Percentiles rank a stretch among this genome's conserved stretches.
Conservation (phyloP, 2,329 filamentous ascomycete genomes). For the Fusarium subglutinans region DNA sequence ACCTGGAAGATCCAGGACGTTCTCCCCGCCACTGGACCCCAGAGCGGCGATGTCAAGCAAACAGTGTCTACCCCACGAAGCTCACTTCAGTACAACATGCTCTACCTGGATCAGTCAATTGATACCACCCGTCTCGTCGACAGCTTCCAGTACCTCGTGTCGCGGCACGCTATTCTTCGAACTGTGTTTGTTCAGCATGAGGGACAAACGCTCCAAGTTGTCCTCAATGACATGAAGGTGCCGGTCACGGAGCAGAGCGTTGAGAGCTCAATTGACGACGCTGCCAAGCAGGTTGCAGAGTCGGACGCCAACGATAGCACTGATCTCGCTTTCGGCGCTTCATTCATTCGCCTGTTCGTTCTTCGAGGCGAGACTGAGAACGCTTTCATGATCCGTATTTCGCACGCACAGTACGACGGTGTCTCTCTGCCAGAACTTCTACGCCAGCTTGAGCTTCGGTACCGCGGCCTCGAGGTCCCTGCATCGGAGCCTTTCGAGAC, state of each 20-base stretch:
- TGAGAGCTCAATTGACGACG: constrained; percentile 17
- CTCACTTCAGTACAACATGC: constrained; percentile 43
- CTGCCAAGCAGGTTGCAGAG: constrained; percentile 30
- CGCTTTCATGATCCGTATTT: constrained; percentile 47
- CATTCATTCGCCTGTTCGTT: constrained; percentile 35
- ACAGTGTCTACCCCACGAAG: constrained; percentile 36
- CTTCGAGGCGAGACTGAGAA: constrained; percentile 30
- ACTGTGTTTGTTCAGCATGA: constrained; percentile 39
- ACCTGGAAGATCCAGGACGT: constrained; percentile 38
- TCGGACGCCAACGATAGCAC: constrained; percentile 16
- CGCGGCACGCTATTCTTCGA: constrained; percentile 37
- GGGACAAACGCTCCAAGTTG: constrained; percentile 29
- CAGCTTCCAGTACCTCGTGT: constrained; percentile 37
- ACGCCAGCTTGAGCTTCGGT: constrained; percentile 52
- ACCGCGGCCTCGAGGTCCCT: constrained; percentile 42
- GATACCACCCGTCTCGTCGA: constrained; percentile 25
- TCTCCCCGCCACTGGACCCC: constrained; percentile 34
- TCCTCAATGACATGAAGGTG: constrained; percentile 29
- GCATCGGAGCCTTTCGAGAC: constrained; percentile 30
- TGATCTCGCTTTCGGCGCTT: constrained; percentile 18
- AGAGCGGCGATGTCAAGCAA: constrained; percentile 34
- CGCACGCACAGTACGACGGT: constrained; percentile 61
- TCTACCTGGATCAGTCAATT: constrained; percentile 40
- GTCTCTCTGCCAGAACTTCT: constrained; percentile 57
- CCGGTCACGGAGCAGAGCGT: constrained; percentile 20